These are phyloP conservation scores for Botrytis tulipae DNA, from an alignment of 2,329 filamentous ascomycete species.

Conservation along the genomic window DNA sequence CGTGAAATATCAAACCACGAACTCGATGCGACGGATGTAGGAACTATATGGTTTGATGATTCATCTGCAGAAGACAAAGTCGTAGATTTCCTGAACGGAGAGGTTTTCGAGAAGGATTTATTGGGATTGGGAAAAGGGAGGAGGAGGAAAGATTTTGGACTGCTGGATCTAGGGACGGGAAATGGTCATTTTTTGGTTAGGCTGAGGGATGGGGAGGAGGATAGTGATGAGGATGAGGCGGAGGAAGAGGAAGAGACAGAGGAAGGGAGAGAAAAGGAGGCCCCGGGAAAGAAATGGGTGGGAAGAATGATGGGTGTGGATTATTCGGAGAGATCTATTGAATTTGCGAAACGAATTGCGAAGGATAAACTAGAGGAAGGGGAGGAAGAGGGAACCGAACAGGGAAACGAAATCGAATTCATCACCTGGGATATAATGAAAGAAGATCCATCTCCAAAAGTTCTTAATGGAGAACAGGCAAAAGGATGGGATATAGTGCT, in stretches of 20 bases:
- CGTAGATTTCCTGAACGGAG: conserved; percentile 53
- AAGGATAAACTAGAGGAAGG: conserved; percentile 35
- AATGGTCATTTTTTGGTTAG: conserved; percentile 90
- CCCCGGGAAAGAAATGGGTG: conserved; percentile 63
- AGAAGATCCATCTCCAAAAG: conserved; percentile 40
- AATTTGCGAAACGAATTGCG: conserved; percentile 67
- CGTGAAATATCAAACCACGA: conserved; percentile 70
- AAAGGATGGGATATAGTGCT: conserved; percentile 81
- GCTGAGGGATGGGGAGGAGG: conserved; percentile 54
- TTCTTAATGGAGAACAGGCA: conserved; percentile 25
- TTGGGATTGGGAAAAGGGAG: conserved; percentile 24
- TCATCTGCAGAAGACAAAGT: conserved; percentile 83
- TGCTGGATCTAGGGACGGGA: conserved; percentile 89
- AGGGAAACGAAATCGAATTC: conserved; percentile 43
- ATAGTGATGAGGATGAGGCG: conserved; percentile 27
- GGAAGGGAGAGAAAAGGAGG: conserved; percentile 49
- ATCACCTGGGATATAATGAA: conserved; percentile 51
- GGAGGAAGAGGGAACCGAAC: conserved; percentile 28
- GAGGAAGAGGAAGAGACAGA: conserved; percentile 50
- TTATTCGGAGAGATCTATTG: conserved; percentile 74
- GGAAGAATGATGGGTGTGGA: conserved; percentile 82
- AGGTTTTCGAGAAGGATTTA: conserved; percentile 26
- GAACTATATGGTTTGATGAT: conserved; percentile 96
- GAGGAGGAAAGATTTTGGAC: conserved; percentile 45
- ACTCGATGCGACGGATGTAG: conserved; percentile 71